These are phyloP conservation scores for Xanthoconium purpureum DNA, from an alignment of 768 basidiomycete genomes.

Conservation along the genomic window DNA sequence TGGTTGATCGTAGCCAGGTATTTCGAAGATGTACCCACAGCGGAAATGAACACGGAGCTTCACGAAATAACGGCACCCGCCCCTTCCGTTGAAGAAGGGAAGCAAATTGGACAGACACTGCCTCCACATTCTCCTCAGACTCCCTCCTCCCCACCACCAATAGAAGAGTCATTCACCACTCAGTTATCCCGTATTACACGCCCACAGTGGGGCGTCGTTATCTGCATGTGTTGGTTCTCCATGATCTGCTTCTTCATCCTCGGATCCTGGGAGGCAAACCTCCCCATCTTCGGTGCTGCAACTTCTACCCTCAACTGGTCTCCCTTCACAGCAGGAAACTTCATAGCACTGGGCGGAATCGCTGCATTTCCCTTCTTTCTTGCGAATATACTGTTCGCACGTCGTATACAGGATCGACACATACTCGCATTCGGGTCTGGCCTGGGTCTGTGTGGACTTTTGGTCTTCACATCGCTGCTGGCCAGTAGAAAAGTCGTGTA, in stretches of 20 bases:
- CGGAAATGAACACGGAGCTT: constrained; percentile 10
- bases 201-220: constrained; percentile 50
- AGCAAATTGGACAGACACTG: neutral
- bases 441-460: constrained; percentile 50
- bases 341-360: constrained; percentile 65
- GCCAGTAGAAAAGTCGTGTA: constrained; percentile 40
- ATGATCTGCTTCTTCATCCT: constrained; percentile 71
- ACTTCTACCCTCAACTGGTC: constrained; percentile 47
- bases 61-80: constrained; percentile 1
- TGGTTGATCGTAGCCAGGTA: constrained; percentile 39
- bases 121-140: neutral
- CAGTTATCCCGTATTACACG: constrained; percentile 18
- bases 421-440: constrained; percentile 51
- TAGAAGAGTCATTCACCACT: constrained; percentile 3
- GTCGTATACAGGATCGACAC: constrained; percentile 57
- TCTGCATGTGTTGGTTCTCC: constrained; percentile 68
- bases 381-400: constrained; percentile 53
- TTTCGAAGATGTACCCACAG: constrained; percentile 40
- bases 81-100: constrained; percentile 1
- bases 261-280: constrained; percentile 66
- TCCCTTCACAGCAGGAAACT: constrained; percentile 64
- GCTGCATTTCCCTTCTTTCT: constrained; percentile 66
- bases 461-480: constrained; percentile 50
- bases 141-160: neutral
- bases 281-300: constrained; percentile 55